Percentiles rank a stretch among this genome's conserved stretches.
phyloP scores from a whole-genome alignment of 2,329 filamentous ascomycete species.

The Pseudogymnoascus sp. region DNA sequence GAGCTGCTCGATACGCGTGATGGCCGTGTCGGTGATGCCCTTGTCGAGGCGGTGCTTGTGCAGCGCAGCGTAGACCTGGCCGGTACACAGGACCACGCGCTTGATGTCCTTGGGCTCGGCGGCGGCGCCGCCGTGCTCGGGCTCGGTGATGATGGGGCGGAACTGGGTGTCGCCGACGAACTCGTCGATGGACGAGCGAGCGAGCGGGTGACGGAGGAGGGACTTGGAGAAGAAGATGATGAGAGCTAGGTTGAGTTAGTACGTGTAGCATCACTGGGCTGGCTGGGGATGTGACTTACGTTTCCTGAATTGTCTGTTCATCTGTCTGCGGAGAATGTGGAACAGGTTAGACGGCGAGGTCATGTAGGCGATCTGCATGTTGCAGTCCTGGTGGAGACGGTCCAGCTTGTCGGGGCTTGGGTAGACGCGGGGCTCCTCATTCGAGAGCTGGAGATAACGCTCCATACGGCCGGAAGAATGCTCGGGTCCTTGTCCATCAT shows the following conservation, averaged over 20 bases:
- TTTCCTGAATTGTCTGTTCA: conserved; percentile 99
- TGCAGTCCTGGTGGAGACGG: conserved; percentile 98
- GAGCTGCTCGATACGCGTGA: conserved; percentile 93
- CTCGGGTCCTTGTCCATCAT: conserved; percentile 96
- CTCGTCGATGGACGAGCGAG: conserved; percentile 81
- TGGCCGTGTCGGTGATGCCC: conserved; percentile 80
- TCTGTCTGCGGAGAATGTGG: conserved; percentile 92
- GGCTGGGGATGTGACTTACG: conserved; percentile 50
- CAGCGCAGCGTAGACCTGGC: conserved; percentile 86
- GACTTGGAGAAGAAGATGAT: conserved; percentile 98
- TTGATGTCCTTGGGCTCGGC: conserved; percentile 79
- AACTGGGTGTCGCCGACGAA: conserved; percentile 90
- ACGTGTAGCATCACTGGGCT: conserved; percentile 6
- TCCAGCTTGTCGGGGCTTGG: conserved; percentile 81
- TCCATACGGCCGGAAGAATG: conserved; percentile 97
- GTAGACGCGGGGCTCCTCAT: conserved; percentile 93
- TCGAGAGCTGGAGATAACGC: conserved; percentile 92
- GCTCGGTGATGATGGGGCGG: conserved; percentile 91
- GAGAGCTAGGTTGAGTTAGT: conserved; percentile 50
- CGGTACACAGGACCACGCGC: conserved; percentile 87
- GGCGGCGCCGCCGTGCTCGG: conserved; percentile 71
- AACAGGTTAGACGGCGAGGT: conserved; percentile 95
- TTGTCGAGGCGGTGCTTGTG: conserved; percentile 85
- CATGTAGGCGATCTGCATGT: conserved; percentile 97
- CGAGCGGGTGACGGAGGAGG: conserved; percentile 85